A percentile compares a stretch with the other conserved stretches of the same genome.
phyloP scores from a whole-genome alignment of 441 rosid genomes.

The Erodium texanum region DNA sequence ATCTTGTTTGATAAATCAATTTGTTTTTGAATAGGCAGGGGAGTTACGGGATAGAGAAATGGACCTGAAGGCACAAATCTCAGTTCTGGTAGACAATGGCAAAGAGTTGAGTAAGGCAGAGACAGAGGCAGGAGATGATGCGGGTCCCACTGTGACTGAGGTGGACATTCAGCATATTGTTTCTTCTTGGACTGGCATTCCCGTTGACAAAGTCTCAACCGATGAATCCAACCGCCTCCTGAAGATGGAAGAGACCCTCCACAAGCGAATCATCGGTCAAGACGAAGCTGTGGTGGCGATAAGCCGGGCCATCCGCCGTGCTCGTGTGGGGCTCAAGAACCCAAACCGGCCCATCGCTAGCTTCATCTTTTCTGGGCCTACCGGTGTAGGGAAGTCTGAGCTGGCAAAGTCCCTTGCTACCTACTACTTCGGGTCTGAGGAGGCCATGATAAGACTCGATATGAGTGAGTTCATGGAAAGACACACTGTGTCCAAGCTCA shows the following conservation, averaged over 20 bases:
- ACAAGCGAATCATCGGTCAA: conserved; percentile 86
- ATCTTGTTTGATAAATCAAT: background rate
- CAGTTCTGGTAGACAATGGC: conserved; percentile 78
- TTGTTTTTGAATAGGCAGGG: conserved; percentile 57
- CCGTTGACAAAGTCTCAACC: conserved; percentile 89
- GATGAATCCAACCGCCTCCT: conserved; percentile 94
- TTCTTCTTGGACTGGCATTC: conserved; percentile 93
- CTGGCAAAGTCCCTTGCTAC: conserved; percentile 91
- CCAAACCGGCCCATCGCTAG: conserved; percentile 95
- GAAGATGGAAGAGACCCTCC: conserved; percentile 93
- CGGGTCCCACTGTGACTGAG: conserved; percentile 75
- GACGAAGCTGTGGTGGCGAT: conserved; percentile 98
- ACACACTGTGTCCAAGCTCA: conserved; percentile 91
- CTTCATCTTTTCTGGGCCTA: conserved; percentile 98
- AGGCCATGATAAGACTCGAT: conserved; percentile 93
- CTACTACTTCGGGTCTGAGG: conserved; percentile 94
- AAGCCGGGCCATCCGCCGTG: conserved; percentile 91
- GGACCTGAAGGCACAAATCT: conserved; percentile 85
- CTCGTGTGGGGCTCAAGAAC: conserved; percentile 96
- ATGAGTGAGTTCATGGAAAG: conserved; percentile 99
- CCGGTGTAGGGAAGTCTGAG: conserved; percentile 98
- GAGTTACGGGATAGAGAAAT: conserved; percentile 87
- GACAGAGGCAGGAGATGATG: conserved; percentile 67
- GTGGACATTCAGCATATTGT: conserved; percentile 91
- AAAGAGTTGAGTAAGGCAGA: conserved; percentile 96